Evolutionary conservation across 805 yeast genomes (phyloP).

Genomic region (Wickerhamomyces silvicola): DNA sequence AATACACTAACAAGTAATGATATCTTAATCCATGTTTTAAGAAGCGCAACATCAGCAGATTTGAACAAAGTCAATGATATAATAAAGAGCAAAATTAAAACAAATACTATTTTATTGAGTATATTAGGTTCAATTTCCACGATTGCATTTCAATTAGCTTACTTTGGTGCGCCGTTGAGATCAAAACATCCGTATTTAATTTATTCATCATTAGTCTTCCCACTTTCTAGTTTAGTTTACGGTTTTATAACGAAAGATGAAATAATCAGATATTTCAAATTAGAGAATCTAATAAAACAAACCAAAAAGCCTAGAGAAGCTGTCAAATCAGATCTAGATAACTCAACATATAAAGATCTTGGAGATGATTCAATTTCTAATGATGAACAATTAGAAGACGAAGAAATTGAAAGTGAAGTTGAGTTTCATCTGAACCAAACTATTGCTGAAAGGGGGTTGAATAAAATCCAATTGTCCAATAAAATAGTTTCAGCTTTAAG

Average conservation of each 20-base stretch:
- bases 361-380: conserved; percentile 22
- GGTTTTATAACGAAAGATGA: conserved; percentile 6
- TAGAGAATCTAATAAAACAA: conserved; percentile 5
- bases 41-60: conserved; percentile 25
- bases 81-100: conserved; percentile 12
- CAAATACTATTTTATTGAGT: conserved; percentile 22
- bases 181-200: conserved; percentile 70
- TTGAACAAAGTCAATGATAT: conserved; percentile 14
- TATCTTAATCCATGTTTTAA: conserved; percentile 26
- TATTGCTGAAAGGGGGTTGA: conserved; percentile 27
- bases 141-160: conserved; percentile 48
- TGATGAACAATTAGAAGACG: conserved; percentile 23
- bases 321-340: conserved; percentile 37
- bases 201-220: conserved; percentile 31
- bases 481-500: conserved; percentile 34
- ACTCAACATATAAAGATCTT: conserved; percentile 38
- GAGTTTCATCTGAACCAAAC: conserved; percentile 36
- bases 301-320: conserved; percentile 15
- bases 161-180: conserved; percentile 43
- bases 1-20: conserved; percentile 17
- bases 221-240: conserved; percentile 13
- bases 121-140: conserved; percentile 44
- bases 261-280: conserved; percentile 5
- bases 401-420: conserved; percentile 36
- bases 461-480: conserved; percentile 31